A percentile compares a stretch with the other conserved stretches of the same genome.
Evolutionary conservation across 164 flowering plant species (phyloP).

Genomic region (Tetracentron sinense): DNA sequence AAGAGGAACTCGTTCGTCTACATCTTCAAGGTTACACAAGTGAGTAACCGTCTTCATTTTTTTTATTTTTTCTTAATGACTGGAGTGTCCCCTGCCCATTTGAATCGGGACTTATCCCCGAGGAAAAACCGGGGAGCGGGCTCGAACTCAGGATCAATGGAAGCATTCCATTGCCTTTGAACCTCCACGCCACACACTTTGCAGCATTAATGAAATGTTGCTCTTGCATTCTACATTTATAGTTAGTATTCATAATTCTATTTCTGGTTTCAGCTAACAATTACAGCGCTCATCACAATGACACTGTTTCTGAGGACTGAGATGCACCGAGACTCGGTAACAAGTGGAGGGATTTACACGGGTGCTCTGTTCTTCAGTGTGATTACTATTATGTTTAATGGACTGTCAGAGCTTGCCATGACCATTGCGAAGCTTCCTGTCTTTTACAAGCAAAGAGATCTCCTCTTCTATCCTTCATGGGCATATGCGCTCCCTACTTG

Average conservation of each 20-base stretch:
- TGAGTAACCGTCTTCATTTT: slow-evolving; percentile 10
- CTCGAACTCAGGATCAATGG: too few species aligned
- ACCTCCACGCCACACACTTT: too few species aligned
- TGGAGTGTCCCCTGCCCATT: too few species aligned
- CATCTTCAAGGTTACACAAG: slow-evolving; percentile 43
- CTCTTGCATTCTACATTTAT: too few species aligned
- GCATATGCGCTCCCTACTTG: slow-evolving; percentile 49
- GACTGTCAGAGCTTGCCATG: slow-evolving; percentile 43
- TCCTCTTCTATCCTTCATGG: slow-evolving; percentile 51
- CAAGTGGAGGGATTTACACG: slow-evolving; percentile 30
- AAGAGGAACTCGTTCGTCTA: slow-evolving; percentile 57
- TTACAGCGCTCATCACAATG: slow-evolving; percentile 30
- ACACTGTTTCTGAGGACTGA: slow-evolving; percentile 44
- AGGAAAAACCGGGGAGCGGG: too few species aligned
- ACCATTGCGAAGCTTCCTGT: slow-evolving; percentile 46
- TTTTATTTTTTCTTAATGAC: too few species aligned
- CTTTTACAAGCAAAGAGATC: slow-evolving; percentile 54
- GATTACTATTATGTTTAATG: slow-evolving; percentile 38
- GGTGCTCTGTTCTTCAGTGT: slow-evolving; percentile 46
- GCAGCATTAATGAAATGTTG: too few species aligned
- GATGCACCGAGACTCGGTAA: slow-evolving; percentile 20
- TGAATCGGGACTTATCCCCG: too few species aligned
- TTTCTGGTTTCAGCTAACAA: slow-evolving; percentile 28
- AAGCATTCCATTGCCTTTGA: too few species aligned
- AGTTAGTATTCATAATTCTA: background rate